A percentile compares a stretch with the other conserved stretches of the same genome.
These are phyloP conservation scores for Peterozyma xylosa DNA, from an alignment of 805 yeast species.

Conservation along the genomic window DNA sequence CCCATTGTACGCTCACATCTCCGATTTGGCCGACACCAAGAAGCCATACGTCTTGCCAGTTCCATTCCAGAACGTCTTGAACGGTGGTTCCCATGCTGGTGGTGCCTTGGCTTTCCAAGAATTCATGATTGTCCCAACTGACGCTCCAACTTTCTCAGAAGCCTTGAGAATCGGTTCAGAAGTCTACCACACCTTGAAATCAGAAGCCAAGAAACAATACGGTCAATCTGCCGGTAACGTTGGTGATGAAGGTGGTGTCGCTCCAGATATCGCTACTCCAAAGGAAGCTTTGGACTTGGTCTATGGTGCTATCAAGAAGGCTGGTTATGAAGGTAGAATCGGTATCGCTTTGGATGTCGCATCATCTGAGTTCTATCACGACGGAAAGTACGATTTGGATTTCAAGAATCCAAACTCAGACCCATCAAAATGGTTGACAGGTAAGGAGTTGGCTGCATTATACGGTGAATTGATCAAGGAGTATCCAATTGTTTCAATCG, in stretches of 20 bases:
- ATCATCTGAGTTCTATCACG: constrained; percentile 95
- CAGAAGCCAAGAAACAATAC: constrained; percentile 88
- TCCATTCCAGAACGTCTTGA: constrained; percentile 97
- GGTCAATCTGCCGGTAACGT: constrained; percentile 99
- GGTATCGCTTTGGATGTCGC: constrained; percentile 94
- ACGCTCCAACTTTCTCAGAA: constrained; percentile 85
- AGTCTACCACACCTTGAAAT: constrained; percentile 95
- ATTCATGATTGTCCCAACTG: constrained; percentile 97
- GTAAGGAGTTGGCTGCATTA: constrained; percentile 78
- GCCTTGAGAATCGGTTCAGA: constrained; percentile 96
- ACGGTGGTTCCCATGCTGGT: constrained; percentile 99
- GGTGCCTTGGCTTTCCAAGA: constrained; percentile 99
- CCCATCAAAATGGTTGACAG: constrained; percentile 83
- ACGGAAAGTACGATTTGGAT: constrained; percentile 95
- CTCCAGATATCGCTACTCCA: constrained; percentile 93
- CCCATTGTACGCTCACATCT: constrained; percentile 89
- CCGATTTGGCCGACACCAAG: constrained; percentile 70
- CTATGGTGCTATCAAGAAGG: constrained; percentile 78
- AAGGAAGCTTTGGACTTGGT: constrained; percentile 96
- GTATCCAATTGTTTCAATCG: constrained; percentile 97
- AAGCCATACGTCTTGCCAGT: constrained; percentile 93
- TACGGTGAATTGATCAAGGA: constrained; percentile 74
- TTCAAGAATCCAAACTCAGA: constrained; percentile 96
- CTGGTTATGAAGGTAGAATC: constrained; percentile 94
- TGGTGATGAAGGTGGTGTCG: constrained; percentile 99